phyloP scores from a whole-genome alignment of 305 asterid genomes.

The Plantago coronopus region DNA sequence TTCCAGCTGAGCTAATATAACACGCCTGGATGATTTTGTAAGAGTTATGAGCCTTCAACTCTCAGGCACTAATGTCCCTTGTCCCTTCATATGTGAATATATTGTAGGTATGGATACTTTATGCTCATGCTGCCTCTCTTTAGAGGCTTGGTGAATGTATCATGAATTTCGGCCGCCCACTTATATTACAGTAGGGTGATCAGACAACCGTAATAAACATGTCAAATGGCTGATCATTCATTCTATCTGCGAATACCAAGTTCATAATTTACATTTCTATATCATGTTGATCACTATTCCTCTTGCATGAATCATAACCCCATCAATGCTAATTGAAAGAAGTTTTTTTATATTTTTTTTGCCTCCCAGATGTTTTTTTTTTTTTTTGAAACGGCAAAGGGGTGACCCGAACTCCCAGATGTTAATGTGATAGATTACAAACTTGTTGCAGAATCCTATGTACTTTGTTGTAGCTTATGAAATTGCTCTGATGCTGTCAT shows the following conservation, averaged over 20 bases:
- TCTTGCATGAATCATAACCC: background rate
- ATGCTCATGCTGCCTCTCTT: slow-evolving; percentile 25
- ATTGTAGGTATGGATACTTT: slow-evolving; percentile 32
- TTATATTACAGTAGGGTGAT: slow-evolving; percentile 22
- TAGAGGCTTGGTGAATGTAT: slow-evolving; percentile 19
- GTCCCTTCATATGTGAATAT: slow-evolving; percentile 50
- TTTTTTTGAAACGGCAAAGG: too few species aligned
- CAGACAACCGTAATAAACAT: slow-evolving; percentile 23
- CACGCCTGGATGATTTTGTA: slow-evolving; percentile 31
- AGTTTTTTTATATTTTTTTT: too few species aligned
- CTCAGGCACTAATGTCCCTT: slow-evolving; percentile 28
- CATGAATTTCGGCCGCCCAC: slow-evolving; percentile 24
- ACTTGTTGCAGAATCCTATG: too few species aligned
- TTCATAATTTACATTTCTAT: background rate
- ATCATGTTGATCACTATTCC: background rate
- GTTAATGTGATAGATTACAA: too few species aligned
- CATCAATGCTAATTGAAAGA: too few species aligned
- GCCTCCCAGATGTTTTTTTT: too few species aligned
- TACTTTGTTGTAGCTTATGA: too few species aligned
- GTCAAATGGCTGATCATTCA: slow-evolving; percentile 15
- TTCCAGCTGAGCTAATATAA: slow-evolving; percentile 23
- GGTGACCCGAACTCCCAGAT: too few species aligned
- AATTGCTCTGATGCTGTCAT: too few species aligned
- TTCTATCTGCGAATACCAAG: background rate
- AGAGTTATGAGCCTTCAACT: slow-evolving; percentile 30